Evolutionary conservation across 805 yeast species (phyloP), one percentile per base, ranked within the genome.

Genomic region (Isabelozyma pseudorhagii): DNA sequence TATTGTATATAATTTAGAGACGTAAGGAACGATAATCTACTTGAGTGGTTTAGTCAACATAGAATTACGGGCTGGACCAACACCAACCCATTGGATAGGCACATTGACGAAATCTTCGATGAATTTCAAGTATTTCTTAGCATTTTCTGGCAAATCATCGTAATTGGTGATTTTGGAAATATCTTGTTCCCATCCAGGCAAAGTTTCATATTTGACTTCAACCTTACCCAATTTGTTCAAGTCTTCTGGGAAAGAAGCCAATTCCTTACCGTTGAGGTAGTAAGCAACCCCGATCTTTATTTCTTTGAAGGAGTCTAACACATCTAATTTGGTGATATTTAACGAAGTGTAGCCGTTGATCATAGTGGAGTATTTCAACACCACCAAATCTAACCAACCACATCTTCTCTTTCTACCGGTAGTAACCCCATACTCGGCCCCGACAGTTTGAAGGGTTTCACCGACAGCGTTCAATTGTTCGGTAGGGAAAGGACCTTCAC

Each of bases 321-420:
- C 97, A 64, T 94, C 99, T 64, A 94, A 82, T 72, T 94, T 94
- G 60, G 99, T 94, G 67, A 94, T 86, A 79, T 94, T 94, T 67
- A 94, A 78, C 46, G 87, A 80, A 44, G 99, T 94, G 81, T 93
- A 94, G 49, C 99, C 99, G 66, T 94, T 94, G 69, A 94, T 89
- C 66, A 85, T 71, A 50, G 91, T 83, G 38, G 97, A 90, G 75
- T 94, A 93, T 69, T 87, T 89, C 70, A 94, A 77, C 27, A 94
- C 97, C 21, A 94, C 98, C 61, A 94, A 78, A 72, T 94, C 99
- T 66, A 94, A 83, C 99, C 99, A 94, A 50, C 99, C 99, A 71
- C 99, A 94, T 75, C 99, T 85, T 79, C 99, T 88, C 81, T 92
- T 91, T 77, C 99, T 86, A 58, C 99, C 99, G 38, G 99, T 94